These are phyloP conservation scores for Monosporascus sp. DNA, from an alignment of 2,329 filamentous ascomycete species.

Conservation along the genomic window DNA sequence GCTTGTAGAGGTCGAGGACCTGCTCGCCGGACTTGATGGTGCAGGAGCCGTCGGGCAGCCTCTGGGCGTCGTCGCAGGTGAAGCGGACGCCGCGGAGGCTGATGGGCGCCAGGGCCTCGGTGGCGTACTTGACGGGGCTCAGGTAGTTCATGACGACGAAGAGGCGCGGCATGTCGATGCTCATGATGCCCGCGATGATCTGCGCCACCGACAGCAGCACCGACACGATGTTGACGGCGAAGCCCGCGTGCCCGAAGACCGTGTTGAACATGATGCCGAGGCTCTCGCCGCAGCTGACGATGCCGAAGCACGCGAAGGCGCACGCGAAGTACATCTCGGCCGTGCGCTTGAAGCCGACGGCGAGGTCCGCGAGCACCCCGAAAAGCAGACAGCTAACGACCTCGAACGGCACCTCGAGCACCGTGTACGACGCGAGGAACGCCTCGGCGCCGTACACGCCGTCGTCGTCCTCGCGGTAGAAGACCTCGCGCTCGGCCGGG, in stretches of 20 bases:
- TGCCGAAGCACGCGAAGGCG: conserved; percentile 65
- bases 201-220: conserved; percentile 66
- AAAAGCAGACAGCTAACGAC: conserved; percentile 61
- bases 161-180: conserved; percentile 61
- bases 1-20: conserved; percentile 61
- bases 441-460: conserved; percentile 65
- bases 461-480: conserved; percentile 72
- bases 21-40: conserved; percentile 61
- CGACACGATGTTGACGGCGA: conserved; percentile 68
- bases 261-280: conserved; percentile 79
- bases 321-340: conserved; percentile 61
- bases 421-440: conserved; percentile 65
- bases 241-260: conserved; percentile 67
- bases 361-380: conserved; percentile 57
- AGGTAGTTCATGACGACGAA: conserved; percentile 67
- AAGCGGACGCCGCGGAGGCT: conserved; percentile 57
- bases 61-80: conserved; percentile 56
- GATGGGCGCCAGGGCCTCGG: conserved; percentile 62
- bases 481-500: conserved; percentile 66
- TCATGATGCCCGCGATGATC: conserved; percentile 66
- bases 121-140: conserved; percentile 64
- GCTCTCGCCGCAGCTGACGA: conserved; percentile 70
- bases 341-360: conserved; percentile 59
- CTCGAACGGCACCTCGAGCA: conserved; percentile 69
- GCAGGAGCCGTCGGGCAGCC: conserved; percentile 55